Conservation (phyloP, 164 flowering plant genomes). For the Chimonanthus praecox region DNA sequence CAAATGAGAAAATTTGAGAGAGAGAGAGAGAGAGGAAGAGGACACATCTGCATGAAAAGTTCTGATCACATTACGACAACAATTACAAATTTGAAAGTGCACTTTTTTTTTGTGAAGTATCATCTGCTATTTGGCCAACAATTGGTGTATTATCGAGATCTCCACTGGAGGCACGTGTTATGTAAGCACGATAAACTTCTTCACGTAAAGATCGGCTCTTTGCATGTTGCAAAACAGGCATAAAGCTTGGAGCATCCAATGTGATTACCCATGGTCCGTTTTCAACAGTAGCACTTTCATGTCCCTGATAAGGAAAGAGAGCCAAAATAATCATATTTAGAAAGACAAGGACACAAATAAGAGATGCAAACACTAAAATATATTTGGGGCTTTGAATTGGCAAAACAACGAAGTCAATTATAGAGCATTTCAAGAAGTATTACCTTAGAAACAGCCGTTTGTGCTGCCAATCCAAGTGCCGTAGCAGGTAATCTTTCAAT, state of each 20-base stretch:
- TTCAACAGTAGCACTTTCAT: constrained; percentile 89
- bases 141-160: constrained; percentile 81
- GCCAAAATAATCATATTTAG: neutral
- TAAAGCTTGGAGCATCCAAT: constrained; percentile 84
- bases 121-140: constrained; percentile 40
- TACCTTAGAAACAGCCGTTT: constrained; percentile 91
- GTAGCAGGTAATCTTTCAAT: constrained; percentile 90
- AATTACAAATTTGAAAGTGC: neutral
- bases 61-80: neutral
- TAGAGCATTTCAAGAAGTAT: neutral
- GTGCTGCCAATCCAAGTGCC: constrained; percentile 87
- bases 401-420: neutral
- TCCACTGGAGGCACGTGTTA: constrained; percentile 82
- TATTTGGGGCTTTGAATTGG: neutral
- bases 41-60: neutral
- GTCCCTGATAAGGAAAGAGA: constrained; percentile 48
- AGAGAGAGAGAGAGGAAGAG: neutral
- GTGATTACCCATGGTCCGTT: constrained; percentile 96
- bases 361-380: no score
- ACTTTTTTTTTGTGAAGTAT: neutral
- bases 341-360: neutral
- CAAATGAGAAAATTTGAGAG: neutral
- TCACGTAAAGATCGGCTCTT: constrained; percentile 73
- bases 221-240: constrained; percentile 91
- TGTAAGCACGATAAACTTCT: constrained; percentile 83